phyloP scores from a whole-genome alignment of 2,329 filamentous ascomycete genomes.

The Amauroascus niger region DNA sequence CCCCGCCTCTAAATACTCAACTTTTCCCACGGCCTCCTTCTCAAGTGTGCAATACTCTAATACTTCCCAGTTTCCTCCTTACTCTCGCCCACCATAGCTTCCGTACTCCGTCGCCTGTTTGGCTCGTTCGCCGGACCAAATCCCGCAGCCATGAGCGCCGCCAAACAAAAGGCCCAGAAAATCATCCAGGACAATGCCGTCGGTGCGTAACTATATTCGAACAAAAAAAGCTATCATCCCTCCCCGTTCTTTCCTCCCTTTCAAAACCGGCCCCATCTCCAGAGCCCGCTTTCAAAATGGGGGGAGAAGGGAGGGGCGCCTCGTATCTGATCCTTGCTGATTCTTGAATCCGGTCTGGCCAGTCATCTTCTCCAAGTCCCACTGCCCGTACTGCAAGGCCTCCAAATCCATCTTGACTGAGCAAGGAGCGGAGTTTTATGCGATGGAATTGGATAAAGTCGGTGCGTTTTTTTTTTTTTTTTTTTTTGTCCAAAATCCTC shows the following conservation, averaged over 20 bases:
- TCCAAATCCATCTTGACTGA: constrained; percentile 66
- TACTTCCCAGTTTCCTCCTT: background rate
- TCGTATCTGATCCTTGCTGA: background rate
- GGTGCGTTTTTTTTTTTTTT: constrained; percentile 46
- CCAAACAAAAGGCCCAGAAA: constrained; percentile 69
- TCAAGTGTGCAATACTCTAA: too few relatives aligned
- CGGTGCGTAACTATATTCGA: too few relatives aligned
- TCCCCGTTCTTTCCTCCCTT: too few relatives aligned
- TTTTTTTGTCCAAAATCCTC: background rate
- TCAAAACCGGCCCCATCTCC: too few relatives aligned
- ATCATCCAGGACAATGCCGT: constrained; percentile 87
- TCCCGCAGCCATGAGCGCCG: constrained; percentile 66
- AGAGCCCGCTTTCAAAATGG: too few relatives aligned
- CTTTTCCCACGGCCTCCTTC: background rate
- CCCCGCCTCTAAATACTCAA: too few relatives aligned
- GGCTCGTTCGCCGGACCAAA: constrained; percentile 45
- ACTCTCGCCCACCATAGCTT: constrained; percentile 47
- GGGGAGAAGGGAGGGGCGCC: too few relatives aligned
- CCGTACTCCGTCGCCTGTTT: constrained; percentile 65
- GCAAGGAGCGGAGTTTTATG: constrained; percentile 60
- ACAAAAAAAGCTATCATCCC: too few relatives aligned
- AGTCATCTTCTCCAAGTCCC: constrained; percentile 96
- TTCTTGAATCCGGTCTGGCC: background rate
- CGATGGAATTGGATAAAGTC: constrained; percentile 76
- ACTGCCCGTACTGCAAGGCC: constrained; percentile 83